Percentiles rank a stretch among this genome's conserved stretches.
Evolutionary conservation across 257 asterid species (phyloP).

Genomic region (Nicotiana benthamiana): DNA sequence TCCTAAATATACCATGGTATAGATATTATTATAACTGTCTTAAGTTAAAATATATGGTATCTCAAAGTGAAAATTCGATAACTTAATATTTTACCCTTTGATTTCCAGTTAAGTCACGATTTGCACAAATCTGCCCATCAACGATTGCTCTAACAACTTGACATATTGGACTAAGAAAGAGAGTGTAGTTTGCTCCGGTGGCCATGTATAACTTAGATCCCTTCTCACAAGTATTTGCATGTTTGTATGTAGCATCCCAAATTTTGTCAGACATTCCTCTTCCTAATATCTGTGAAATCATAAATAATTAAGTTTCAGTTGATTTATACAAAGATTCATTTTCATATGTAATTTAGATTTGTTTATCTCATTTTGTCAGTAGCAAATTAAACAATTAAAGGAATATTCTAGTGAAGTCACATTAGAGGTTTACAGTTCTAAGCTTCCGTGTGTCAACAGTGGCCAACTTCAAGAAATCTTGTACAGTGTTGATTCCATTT

Average conservation of each 20-base stretch:
- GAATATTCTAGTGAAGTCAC: not conserved
- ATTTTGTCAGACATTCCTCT: constrained; percentile 62
- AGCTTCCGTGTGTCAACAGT: constrained; percentile 32
- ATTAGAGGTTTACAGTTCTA: constrained; percentile 27
- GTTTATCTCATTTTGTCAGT: not conserved
- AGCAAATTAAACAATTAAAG: too few species aligned
- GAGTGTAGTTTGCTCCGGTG: constrained; percentile 19
- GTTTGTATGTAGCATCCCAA: constrained; percentile 52
- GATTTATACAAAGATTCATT: not conserved
- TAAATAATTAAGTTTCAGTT: not conserved
- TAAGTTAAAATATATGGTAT: not conserved
- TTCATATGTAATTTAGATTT: not conserved
- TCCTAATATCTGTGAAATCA: constrained; percentile 41
- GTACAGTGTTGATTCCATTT: constrained; percentile 44
- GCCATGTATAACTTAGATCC: constrained; percentile 40
- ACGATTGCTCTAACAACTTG: constrained; percentile 35
- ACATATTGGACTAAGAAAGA: constrained; percentile 45
- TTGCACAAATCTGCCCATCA: constrained; percentile 22
- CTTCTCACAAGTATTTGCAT: constrained; percentile 56
- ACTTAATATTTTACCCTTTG: constrained; percentile 18
- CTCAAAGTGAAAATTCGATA: not conserved
- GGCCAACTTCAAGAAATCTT: constrained; percentile 53
- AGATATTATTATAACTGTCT: not conserved
- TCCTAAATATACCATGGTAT: constrained; percentile 13
- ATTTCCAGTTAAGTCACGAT: constrained; percentile 14